Evolutionary conservation across 352 stramenopile genomes (phyloP), one percentile per base, ranked within the genome.

Genomic region (Phytophthora sojae): DNA sequence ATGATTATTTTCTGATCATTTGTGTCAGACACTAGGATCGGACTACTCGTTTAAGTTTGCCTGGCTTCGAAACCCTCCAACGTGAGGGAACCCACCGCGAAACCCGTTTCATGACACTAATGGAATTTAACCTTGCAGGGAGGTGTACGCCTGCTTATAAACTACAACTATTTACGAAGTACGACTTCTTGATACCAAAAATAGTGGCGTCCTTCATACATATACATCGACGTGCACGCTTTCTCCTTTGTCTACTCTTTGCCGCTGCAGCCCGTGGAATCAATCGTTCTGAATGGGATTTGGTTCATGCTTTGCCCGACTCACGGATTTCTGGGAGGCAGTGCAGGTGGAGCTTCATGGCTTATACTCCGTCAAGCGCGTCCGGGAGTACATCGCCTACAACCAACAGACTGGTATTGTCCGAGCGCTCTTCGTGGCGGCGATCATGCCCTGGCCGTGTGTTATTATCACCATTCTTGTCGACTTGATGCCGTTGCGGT

Each of bases 291-390:
- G 11, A n/a, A 67, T 67, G 61, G 35, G 61, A 11, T 6, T 47
- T 4, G n/a, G 30, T 8, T 42, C 21, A 2, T 47, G 21, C 15
- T 11, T 67, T 7, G 25, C 49, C 17, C 62, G 32, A 45, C 37
- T 62, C 26, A 52, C 45, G 0, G 49, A 56, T 4, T 37, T 58
- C 17, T 68, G 54, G 61, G 53, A 61, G n/a, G 37, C 35, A 6
- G 30, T 50, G 12, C 67, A 70, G n/a, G 54, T 75, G n/a, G 61
- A 70, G 23, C 67, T 75, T 17, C 55, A 75, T 44, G 67, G 67
- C 3, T 61, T 21, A 8, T 75, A 78, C 21, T 71, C 71, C 0
- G 42, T 47, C 25, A 19, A 71, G 21, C 71, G 66, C 14, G 51
- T 78, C 7, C 25, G 45, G 4, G 51, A 64, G 4, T 45, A 66